Evolutionary conservation across 1,284 basidiomycete genomes (phyloP), one percentile per base, ranked within the genome.

Genomic region (Sanghuangporus sanghuang): DNA sequence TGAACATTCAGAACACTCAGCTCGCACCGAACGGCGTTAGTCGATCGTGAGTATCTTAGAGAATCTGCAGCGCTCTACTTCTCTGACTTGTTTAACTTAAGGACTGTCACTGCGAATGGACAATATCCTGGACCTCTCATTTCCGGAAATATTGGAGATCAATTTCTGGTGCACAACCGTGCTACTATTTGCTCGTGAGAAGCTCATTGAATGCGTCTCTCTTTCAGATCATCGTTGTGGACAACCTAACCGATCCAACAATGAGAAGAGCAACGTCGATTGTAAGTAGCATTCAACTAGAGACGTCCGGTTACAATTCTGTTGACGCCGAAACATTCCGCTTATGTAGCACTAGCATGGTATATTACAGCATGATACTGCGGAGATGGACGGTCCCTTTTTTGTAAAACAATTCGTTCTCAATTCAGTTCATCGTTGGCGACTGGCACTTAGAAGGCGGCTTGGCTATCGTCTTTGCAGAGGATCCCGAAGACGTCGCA

Each of bases 331-430:
- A 12, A 44, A 44, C 23, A 44, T 9, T 23, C 27, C 42, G 14
- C 61, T 82, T 79, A 80, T 35, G 36, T 36, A 82, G 80, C 81
- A 82, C 66, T 83, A 80, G 80, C 81, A 83, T 60, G 81, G 81
- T 6, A 65, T 82, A 12, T 75, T 76, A 62, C 79, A 81, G 68
- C 59, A 70, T n/a, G 63, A 70, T n/a, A 76, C 32, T 12, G 5
- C 23, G 2, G 27, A 54, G 14, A 32, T 61, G 68, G 77, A 82
- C 64, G 81, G 79, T 16, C 68, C 70, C 21, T 67, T 73, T 0
- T 75, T 73, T 12, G 76, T 80, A 2, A 54, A 35, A 6, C 52
- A 54, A 32, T 32, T 27, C 18, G 49, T 46, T 6, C 18, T n/a
- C 6, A 23, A 50, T 18, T 44, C 8, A 39, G 38, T 16, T 39